phyloP scores from a whole-genome alignment of 73 alveolate species.

The Symbiodinium pilosum region DNA sequence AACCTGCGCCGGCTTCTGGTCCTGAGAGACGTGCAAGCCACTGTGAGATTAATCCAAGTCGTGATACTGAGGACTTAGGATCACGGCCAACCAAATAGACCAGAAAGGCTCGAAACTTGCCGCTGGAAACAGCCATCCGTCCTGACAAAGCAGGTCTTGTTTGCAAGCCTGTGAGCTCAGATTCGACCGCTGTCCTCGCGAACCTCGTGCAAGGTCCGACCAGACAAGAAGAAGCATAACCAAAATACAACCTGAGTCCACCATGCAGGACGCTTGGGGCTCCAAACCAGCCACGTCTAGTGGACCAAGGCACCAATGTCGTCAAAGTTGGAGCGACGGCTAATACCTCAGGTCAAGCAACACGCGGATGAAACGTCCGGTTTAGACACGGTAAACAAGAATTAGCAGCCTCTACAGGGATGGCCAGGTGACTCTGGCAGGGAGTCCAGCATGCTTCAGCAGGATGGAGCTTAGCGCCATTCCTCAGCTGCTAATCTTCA shows the following conservation, averaged over 20 bases:
- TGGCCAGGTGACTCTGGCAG: constrained; percentile 45
- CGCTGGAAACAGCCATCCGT: constrained; percentile 76
- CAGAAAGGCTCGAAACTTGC: constrained; percentile 80
- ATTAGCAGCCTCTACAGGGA: background rate
- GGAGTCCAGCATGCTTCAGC: constrained; percentile 53
- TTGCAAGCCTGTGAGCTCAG: background rate
- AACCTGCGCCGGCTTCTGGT: background rate
- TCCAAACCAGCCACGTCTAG: background rate
- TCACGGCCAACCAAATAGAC: constrained; percentile 36
- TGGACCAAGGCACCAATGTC: constrained; percentile 19
- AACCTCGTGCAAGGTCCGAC: constrained; percentile 13
- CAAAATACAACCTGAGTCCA: constrained; percentile 60
- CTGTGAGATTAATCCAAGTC: background rate
- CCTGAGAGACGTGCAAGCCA: background rate
- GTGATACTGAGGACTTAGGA: background rate
- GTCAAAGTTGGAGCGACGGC: constrained; percentile 65
- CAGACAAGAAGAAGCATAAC: constrained; percentile 19
- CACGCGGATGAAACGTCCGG: too few relatives aligned
- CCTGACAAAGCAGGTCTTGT: background rate
- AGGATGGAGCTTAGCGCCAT: constrained; percentile 69
- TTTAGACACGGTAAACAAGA: background rate
- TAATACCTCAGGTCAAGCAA: background rate
- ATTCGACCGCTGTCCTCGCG: constrained; percentile 44
- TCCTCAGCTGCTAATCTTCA: background rate
- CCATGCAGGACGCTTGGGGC: too few relatives aligned